phyloP scores from a whole-genome alignment of 2,329 filamentous ascomycete genomes.

The Aspergillus calidoustus region DNA sequence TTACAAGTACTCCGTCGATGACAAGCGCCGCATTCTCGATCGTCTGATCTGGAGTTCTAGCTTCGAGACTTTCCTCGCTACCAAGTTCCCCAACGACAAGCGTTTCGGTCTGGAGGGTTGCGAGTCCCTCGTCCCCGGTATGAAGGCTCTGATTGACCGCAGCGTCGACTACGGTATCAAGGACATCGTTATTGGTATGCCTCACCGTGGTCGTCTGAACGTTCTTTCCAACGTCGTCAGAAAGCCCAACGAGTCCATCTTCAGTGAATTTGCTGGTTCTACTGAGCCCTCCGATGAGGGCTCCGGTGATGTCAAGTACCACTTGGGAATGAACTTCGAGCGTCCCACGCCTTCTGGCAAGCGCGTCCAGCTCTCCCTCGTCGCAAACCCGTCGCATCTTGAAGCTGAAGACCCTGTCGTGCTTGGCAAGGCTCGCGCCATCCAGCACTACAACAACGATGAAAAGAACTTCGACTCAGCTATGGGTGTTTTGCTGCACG shows the following conservation, averaged over 20 bases:
- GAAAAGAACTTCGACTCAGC: slow-evolving; percentile 86
- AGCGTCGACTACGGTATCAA: slow-evolving; percentile 98
- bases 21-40: slow-evolving; percentile 97
- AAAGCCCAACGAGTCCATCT: slow-evolving; percentile 99
- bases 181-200: slow-evolving; percentile 99
- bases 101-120: slow-evolving; percentile 97
- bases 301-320: slow-evolving; percentile 98
- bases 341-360: slow-evolving; percentile 97
- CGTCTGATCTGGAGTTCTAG: slow-evolving; percentile 98
- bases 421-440: slow-evolving; percentile 94
- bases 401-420: slow-evolving; percentile 98
- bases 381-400: slow-evolving; percentile 97
- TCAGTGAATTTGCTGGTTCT: slow-evolving; percentile 94
- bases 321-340: slow-evolving; percentile 99
- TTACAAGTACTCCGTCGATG: slow-evolving; percentile 96
- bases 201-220: slow-evolving; percentile 96
- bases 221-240: slow-evolving; percentile 97
- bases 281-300: slow-evolving; percentile 89
- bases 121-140: slow-evolving; percentile 94
- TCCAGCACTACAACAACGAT: slow-evolving; percentile 98
- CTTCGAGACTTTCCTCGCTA: slow-evolving; percentile 93
- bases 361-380: slow-evolving; percentile 97
- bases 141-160: slow-evolving; percentile 98
- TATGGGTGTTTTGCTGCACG: slow-evolving; percentile 95
- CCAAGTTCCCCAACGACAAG: slow-evolving; percentile 99